These are phyloP conservation scores for Fusarium burgessii DNA, from an alignment of 2,329 filamentous ascomycete genomes.

Conservation along the genomic window DNA sequence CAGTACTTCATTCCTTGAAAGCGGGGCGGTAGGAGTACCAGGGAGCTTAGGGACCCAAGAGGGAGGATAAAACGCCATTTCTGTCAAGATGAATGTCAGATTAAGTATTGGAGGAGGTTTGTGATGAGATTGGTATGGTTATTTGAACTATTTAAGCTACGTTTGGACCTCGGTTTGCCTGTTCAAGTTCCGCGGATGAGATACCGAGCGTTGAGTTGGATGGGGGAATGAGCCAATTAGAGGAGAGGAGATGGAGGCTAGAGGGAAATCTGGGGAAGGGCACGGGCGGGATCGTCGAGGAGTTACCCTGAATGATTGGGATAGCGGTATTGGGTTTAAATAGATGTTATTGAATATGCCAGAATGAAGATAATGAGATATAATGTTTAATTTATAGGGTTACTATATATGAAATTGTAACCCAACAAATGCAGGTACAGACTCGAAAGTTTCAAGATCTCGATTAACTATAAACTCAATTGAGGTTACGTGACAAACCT, in stretches of 20 bases:
- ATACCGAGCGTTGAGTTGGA: slow-evolving; percentile 5
- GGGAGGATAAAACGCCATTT: slow-evolving; percentile 26
- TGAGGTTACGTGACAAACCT: too few species aligned
- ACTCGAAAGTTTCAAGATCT: fast-evolving
- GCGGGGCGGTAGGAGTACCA: neutral
- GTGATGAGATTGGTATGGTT: neutral
- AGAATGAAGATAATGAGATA: fast-evolving
- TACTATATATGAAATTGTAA: too few species aligned
- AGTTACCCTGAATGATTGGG: too few species aligned
- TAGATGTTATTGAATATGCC: fast-evolving
- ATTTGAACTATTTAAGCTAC: neutral
- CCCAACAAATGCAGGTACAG: neutral
- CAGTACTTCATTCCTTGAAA: fast-evolving
- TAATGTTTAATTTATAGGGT: too few species aligned
- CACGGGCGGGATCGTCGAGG: neutral
- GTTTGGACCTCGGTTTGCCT: slow-evolving; percentile 8
- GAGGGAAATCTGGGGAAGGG: slow-evolving; percentile 23
- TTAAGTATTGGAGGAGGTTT: fast-evolving
- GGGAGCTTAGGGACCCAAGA: slow-evolving; percentile 28
- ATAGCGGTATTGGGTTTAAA: too few species aligned
- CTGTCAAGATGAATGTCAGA: fast-evolving
- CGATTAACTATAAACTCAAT: neutral
- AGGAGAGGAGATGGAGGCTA: neutral
- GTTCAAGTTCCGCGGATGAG: slow-evolving; percentile 16
- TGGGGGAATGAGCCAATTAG: neutral